Evolutionary conservation across 2,329 filamentous ascomycete species (phyloP).

Genomic region (Septoria linicola): DNA sequence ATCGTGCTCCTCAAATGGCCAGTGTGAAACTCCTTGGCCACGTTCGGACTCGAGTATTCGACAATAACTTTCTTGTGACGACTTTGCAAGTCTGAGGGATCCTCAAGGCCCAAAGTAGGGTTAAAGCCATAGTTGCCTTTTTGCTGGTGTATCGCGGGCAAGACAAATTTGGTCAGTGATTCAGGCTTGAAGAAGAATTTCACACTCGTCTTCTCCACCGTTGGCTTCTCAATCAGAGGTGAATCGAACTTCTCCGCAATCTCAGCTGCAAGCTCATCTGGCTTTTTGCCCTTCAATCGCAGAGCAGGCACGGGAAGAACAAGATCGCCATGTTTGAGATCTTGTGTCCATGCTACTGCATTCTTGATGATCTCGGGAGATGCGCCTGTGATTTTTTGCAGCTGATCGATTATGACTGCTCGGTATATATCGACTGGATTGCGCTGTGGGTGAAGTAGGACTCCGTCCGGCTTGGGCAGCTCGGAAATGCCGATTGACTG

Average conservation of each 20-base stretch:
- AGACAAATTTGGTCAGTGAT: slow-evolving; percentile 62
- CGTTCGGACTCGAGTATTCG: slow-evolving; percentile 83
- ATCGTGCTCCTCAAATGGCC: slow-evolving; percentile 75
- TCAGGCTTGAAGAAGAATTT: slow-evolving; percentile 77
- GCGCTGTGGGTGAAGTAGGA: slow-evolving; percentile 56
- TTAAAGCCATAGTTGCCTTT: slow-evolving; percentile 64
- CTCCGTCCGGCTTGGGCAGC: slow-evolving; percentile 30
- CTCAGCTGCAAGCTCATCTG: slow-evolving; percentile 56
- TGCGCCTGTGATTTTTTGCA: slow-evolving; percentile 68
- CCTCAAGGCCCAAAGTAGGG: slow-evolving; percentile 57
- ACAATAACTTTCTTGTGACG: slow-evolving; percentile 69
- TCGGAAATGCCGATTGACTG: slow-evolving; percentile 33
- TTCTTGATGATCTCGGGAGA: slow-evolving; percentile 70
- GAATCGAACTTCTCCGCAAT: slow-evolving; percentile 59
- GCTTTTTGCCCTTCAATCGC: slow-evolving; percentile 66
- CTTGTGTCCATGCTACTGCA: slow-evolving; percentile 73
- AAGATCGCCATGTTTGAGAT: slow-evolving; percentile 79
- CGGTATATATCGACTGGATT: slow-evolving; percentile 81
- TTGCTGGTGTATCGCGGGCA: slow-evolving; percentile 67
- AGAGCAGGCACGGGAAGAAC: slow-evolving; percentile 77
- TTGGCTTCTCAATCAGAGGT: slow-evolving; percentile 69
- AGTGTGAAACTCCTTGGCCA: slow-evolving; percentile 78
- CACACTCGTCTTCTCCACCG: slow-evolving; percentile 66
- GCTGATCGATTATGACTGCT: slow-evolving; percentile 68
- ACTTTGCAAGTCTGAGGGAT: slow-evolving; percentile 59